Percentiles rank a stretch among this genome's conserved stretches.
phyloP scores from a whole-genome alignment of 2,329 filamentous ascomycete species.

The Aspergillus pseudoglaucus region DNA sequence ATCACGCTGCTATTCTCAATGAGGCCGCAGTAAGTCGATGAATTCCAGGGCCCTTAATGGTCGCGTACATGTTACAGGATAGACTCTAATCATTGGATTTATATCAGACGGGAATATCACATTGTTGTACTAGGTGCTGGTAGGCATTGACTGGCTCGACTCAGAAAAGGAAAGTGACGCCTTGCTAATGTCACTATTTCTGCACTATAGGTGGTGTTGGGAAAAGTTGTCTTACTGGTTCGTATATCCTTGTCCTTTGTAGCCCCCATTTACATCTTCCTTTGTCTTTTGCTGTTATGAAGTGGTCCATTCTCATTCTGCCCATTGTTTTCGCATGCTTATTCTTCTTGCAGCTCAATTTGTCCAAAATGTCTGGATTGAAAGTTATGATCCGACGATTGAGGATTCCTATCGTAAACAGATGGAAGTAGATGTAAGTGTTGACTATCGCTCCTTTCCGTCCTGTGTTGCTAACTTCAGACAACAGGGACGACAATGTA shows the following conservation, averaged over 20 bases:
- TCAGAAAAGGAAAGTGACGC: neutral
- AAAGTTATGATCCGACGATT: slow-evolving; percentile 82
- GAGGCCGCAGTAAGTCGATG: slow-evolving; percentile 31
- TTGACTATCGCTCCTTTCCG: slow-evolving; percentile 17
- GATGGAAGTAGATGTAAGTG: slow-evolving; percentile 82
- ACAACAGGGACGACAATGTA: slow-evolving; percentile 70
- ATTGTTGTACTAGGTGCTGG: slow-evolving; percentile 76
- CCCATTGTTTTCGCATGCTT: slow-evolving; percentile 8
- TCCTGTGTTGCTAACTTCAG: slow-evolving; percentile 14
- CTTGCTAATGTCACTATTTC: slow-evolving; percentile 13
- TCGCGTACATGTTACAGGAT: slow-evolving; percentile 1
- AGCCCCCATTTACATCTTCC: slow-evolving; percentile 10
- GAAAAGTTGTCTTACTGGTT: slow-evolving; percentile 88
- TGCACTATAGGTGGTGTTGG: slow-evolving; percentile 67
- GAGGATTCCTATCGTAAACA: slow-evolving; percentile 85
- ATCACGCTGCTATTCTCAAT: slow-evolving; percentile 17
- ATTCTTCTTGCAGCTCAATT: slow-evolving; percentile 63
- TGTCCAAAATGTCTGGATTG: slow-evolving; percentile 90
- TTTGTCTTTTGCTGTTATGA: neutral
- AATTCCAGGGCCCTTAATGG: neutral
- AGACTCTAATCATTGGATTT: slow-evolving; percentile 15
- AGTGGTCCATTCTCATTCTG: neutral
- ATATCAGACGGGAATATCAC: slow-evolving; percentile 65
- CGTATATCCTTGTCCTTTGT: slow-evolving; percentile 23
- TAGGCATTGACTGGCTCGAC: slow-evolving; percentile 29